phyloP scores from a whole-genome alignment of 768 basidiomycete genomes.

The Pleurotus cornucopiae region DNA sequence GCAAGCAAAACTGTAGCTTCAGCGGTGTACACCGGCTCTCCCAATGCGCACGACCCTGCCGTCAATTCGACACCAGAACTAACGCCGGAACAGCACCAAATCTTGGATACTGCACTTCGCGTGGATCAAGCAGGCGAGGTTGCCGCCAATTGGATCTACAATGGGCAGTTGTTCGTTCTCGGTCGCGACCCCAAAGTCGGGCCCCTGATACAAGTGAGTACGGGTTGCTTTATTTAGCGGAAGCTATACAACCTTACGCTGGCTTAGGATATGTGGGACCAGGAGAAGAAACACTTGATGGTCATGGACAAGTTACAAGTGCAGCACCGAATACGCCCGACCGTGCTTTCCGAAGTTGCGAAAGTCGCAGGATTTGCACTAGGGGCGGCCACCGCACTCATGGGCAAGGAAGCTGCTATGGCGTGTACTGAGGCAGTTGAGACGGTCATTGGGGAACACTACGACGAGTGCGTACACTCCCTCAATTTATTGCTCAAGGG shows the following conservation, averaged over 20 bases:
- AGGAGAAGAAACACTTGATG: conserved; percentile 85
- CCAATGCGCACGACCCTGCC: not conserved
- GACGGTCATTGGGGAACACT: conserved; percentile 97
- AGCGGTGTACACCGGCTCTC: not conserved
- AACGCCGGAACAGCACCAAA: conserved; percentile 6
- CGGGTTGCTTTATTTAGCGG: not conserved
- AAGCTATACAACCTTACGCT: not conserved
- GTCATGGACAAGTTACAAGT: conserved; percentile 83
- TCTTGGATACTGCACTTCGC: conserved; percentile 66
- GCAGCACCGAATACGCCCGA: conserved; percentile 84
- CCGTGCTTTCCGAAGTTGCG: conserved; percentile 77
- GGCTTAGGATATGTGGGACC: conserved; percentile 93
- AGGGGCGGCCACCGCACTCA: conserved; percentile 78
- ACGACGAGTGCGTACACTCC: conserved; percentile 78
- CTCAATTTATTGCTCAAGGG: not conserved
- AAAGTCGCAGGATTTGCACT: conserved; percentile 85
- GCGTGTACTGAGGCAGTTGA: conserved; percentile 98
- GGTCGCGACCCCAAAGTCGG: conserved; percentile 51
- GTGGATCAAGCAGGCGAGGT: conserved; percentile 96
- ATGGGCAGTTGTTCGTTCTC: conserved; percentile 77
- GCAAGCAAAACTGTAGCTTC: not conserved
- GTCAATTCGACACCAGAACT: conserved; percentile 1
- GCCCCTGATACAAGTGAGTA: conserved; percentile 70
- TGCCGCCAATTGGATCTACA: conserved; percentile 95
- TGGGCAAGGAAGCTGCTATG: conserved; percentile 95